Evolutionary conservation across 371 early-diverging fungal species (phyloP), one percentile per base, ranked within the genome.

Genomic region (Mucor lusitanicus): DNA sequence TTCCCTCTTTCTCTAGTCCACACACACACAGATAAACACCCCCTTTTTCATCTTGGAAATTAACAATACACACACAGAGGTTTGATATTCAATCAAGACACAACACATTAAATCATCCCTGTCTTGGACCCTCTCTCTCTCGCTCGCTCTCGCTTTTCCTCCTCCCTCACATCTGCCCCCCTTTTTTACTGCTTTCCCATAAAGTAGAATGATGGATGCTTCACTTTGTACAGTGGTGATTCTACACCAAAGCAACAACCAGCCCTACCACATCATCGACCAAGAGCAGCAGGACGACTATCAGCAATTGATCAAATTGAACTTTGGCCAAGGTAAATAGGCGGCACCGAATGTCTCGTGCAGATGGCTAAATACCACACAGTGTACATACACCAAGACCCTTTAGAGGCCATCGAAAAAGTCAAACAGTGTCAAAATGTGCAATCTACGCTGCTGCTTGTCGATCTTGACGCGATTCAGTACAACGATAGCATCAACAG

Each of bases 261-360:
- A 50, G 23, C 50, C 50, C n/a, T 50, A 23, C 23, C 50, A 50
- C 50, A 50, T 50, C 9, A 50, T 25, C 23, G 50, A 50, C 12
- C 50, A 50, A 50, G 50, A 50, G 12, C 50, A 63, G 15, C 23
- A 63, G 30, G 68, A 64, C 7, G 32, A 65, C 8, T 55, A 75
- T 48, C 61, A 63, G 21, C 30, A 56, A 32, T 56, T 65, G 59
- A 48, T 75, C 37, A 59, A 61, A 17, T 68, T 70, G 21, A 61
- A 69, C 6, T 75, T 76, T 72, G 67, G 66, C 23, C 64, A 73
- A 68, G 79, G 76, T 79, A 72, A 72, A 28, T 50, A 25, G 0
- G 21, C 25, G 12, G 23, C 11, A 23, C 0, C 4, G 9, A 50
- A 71, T 50, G 30, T 30, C 30, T 30, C 30, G 67, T 62, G 30